A percentile compares a stretch with the other conserved stretches of the same genome.
Evolutionary conservation across 306 rosid genomes (phyloP).

Genomic region (Pterocarpus santalinus): DNA sequence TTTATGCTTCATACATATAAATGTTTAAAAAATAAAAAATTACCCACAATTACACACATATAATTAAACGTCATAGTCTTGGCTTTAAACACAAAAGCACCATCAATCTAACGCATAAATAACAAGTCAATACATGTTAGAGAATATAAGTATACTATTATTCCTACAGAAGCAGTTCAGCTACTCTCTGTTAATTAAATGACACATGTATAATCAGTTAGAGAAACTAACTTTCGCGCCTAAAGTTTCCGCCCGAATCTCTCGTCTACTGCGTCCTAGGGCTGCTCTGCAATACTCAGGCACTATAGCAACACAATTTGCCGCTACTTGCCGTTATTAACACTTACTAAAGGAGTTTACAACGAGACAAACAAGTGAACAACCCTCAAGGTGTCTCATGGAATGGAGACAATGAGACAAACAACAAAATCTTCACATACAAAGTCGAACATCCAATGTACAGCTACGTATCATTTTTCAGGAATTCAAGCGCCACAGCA

Average conservation of each 20-base stretch:
- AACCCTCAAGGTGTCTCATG: constrained; percentile 23
- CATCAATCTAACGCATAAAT: too few species aligned
- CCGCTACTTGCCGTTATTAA: not conserved
- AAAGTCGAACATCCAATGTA: constrained; percentile 27
- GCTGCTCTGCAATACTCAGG: too few species aligned
- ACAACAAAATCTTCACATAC: constrained; percentile 25
- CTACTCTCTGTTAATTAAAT: too few species aligned
- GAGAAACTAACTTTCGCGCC: not conserved
- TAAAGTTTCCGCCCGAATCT: too few species aligned
- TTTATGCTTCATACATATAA: not conserved
- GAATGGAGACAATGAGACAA: constrained; percentile 30
- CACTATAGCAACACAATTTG: not conserved
- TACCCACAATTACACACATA: not conserved
- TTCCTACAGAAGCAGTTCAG: too few species aligned
- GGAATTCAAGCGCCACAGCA: not conserved
- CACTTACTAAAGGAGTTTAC: not conserved
- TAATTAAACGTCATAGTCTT: not conserved
- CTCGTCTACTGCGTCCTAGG: too few species aligned
- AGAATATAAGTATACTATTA: too few species aligned
- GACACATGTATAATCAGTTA: too few species aligned
- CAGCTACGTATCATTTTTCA: constrained; percentile 5
- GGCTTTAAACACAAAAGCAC: not conserved
- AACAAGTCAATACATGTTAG: too few species aligned
- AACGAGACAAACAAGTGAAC: not conserved
- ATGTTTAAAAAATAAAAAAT: too few species aligned